Evolutionary conservation across 768 basidiomycete genomes (phyloP).

Genomic region (Lactifluus piperatus): DNA sequence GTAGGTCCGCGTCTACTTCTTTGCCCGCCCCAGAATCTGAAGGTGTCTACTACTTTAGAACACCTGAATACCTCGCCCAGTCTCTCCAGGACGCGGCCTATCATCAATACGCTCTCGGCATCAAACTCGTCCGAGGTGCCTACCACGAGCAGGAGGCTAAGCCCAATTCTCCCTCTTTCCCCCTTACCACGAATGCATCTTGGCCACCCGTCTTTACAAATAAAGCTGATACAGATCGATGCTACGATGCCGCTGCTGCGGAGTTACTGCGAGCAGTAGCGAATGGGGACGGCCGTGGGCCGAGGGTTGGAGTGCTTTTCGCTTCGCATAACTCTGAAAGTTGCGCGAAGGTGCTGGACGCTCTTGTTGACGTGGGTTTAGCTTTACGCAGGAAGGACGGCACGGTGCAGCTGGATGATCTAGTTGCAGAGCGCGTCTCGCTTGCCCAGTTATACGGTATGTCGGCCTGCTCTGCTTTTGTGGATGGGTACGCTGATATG

Average conservation of each 20-base stretch:
- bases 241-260: constrained; percentile 56
- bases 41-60: constrained; percentile 33
- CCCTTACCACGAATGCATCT: constrained; percentile 47
- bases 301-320: constrained; percentile 60
- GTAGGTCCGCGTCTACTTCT: constrained; percentile 23
- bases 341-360: constrained; percentile 49
- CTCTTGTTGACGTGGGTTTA: constrained; percentile 49
- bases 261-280: constrained; percentile 46
- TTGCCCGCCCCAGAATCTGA: neutral
- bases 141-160: constrained; percentile 74
- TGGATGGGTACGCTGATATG: neutral
- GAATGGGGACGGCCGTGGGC: constrained; percentile 38
- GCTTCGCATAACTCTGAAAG: constrained; percentile 83
- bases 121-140: constrained; percentile 90
- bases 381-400: constrained; percentile 26
- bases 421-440: constrained; percentile 55
- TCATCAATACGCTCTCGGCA: constrained; percentile 68
- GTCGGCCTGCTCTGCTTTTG: constrained; percentile 17
- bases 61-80: constrained; percentile 56
- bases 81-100: constrained; percentile 56
- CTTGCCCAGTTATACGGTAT: constrained; percentile 81
- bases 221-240: constrained; percentile 65
- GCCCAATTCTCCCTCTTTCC: constrained; percentile 26
- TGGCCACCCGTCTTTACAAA: constrained; percentile 55
- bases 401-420: constrained; percentile 37